Evolutionary conservation across 1,284 basidiomycete genomes (phyloP).

Genomic region (Abortiporus biennis): DNA sequence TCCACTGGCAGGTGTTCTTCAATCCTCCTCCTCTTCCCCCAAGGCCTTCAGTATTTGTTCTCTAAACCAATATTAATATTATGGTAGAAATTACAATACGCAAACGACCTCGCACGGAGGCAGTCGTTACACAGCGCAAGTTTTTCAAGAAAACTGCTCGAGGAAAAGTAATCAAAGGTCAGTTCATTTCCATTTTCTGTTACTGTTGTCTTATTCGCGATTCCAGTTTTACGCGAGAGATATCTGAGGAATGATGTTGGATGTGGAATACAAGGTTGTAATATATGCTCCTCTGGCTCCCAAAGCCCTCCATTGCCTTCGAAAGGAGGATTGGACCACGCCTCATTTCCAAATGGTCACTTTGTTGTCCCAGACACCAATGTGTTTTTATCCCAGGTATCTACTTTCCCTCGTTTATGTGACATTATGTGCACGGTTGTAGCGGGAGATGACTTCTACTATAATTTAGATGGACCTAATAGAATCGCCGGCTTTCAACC

Average conservation of each 20-base stretch:
- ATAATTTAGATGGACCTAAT: conserved; percentile 82
- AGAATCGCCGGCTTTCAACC: conserved; percentile 66
- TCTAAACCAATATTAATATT: no score
- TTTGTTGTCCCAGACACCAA: conserved; percentile 95
- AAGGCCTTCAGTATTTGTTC: no score
- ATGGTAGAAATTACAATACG: conserved; percentile 72
- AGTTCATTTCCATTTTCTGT: conserved; percentile 7
- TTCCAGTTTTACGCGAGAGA: conserved; percentile 82
- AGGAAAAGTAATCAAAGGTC: conserved; percentile 93
- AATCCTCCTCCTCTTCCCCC: no score
- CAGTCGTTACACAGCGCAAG: conserved; percentile 76
- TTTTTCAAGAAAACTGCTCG: conserved; percentile 93
- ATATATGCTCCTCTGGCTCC: conserved; percentile 45
- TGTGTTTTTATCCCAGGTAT: conserved; percentile 85
- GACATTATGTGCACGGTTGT: neutral
- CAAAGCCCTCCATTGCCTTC: conserved; percentile 34
- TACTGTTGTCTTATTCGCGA: neutral
- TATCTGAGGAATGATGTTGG: conserved; percentile 92
- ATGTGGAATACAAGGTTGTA: conserved; percentile 82
- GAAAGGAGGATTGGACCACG: conserved; percentile 39
- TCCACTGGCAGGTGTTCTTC: no score
- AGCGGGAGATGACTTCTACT: neutral
- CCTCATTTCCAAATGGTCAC: conserved; percentile 58
- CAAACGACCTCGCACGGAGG: conserved; percentile 70
- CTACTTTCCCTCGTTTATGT: conserved; percentile 8